A percentile compares a stretch with the other conserved stretches of the same genome.
These are phyloP conservation scores for Fusarium piperis DNA, from an alignment of 2,329 filamentous ascomycete genomes.

Conservation along the genomic window DNA sequence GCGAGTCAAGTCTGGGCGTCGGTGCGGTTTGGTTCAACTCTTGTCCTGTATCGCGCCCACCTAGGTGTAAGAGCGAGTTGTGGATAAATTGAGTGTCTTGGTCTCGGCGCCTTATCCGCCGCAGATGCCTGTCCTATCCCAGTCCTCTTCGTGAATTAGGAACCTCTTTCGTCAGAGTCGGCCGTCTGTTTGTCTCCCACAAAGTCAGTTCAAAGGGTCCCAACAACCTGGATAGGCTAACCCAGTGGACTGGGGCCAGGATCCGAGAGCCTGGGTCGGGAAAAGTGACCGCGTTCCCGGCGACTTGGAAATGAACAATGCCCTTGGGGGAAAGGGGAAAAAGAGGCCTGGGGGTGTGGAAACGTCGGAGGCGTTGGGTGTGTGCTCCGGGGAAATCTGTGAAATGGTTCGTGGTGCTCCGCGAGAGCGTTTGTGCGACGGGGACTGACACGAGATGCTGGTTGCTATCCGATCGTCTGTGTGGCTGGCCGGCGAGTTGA, in stretches of 20 bases:
- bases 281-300: constrained; percentile 32
- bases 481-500: not conserved
- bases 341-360: not conserved
- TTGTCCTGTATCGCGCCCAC: not conserved
- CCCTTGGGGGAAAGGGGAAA: not conserved
- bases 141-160: not conserved
- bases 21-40: not conserved
- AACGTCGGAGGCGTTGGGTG: not conserved
- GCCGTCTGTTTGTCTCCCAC: not conserved
- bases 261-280: constrained; percentile 41
- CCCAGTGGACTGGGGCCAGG: constrained; percentile 31
- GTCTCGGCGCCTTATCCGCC: not conserved
- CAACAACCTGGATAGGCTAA: constrained; percentile 38
- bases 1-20: not conserved
- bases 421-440: constrained; percentile 1
- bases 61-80: not conserved
- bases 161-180: not conserved
- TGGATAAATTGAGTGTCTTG: not conserved
- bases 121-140: not conserved
- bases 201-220: constrained; percentile 21
- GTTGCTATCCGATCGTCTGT: not conserved
- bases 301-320: constrained; percentile 31
- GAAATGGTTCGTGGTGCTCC: not conserved
- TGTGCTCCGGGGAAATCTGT: not conserved
- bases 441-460: not conserved